Conservation (phyloP, 164 flowering plant genomes). For the Houttuynia cordata region DNA sequence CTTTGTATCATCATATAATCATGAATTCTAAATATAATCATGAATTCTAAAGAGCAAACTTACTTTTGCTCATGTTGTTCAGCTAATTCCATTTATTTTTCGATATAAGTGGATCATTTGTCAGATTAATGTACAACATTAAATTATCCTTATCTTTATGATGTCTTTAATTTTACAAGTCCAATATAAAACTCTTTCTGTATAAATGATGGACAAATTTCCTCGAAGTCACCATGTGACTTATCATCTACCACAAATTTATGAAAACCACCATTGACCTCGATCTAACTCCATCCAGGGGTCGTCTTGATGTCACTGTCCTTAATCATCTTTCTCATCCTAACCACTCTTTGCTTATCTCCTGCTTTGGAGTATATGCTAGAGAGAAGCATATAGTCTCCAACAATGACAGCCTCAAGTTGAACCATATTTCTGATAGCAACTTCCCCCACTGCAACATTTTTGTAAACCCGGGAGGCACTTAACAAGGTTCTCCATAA, state of each 20-base stretch:
- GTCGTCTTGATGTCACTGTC: constrained; percentile 30
- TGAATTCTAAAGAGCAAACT: no score
- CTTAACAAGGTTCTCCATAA: constrained; percentile 46
- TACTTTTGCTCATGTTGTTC: no score
- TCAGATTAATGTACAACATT: no score
- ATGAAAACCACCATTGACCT: constrained; percentile 22
- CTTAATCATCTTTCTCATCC: constrained; percentile 37
- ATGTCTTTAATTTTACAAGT: no score
- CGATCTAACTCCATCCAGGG: constrained; percentile 52
- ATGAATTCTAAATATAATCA: no score
- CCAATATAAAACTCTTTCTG: no score
- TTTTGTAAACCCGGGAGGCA: constrained; percentile 42
- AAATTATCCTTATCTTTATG: no score
- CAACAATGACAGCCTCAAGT: constrained; percentile 25
- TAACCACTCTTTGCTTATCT: constrained; percentile 24
- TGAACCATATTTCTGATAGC: constrained; percentile 28
- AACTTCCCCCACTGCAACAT: constrained; percentile 32
- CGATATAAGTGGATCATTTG: no score
- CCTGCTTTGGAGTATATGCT: constrained; percentile 26
- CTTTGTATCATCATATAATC: no score
- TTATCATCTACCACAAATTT: constrained; percentile 35
- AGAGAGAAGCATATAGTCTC: constrained; percentile 46
- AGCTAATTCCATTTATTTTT: no score
- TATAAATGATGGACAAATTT: constrained; percentile 24
- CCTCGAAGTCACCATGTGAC: constrained; percentile 19